Base-by-base conservation (phyloP, 2,329 filamentous ascomycete genomes). In the Scytalidium lignicola region DNA sequence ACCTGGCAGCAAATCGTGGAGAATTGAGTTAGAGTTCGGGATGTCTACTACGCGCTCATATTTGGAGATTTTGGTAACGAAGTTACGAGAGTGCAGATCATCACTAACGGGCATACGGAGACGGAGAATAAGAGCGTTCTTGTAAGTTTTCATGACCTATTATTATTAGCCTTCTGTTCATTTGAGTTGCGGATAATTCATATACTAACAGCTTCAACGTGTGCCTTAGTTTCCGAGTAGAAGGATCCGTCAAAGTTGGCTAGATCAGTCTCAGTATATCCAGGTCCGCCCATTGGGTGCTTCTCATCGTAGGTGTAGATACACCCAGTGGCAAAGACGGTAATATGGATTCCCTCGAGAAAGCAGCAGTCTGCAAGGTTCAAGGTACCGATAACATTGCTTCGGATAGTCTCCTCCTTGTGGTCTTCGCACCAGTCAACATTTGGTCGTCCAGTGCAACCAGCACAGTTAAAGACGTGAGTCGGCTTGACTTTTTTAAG, bases 391-490 rank as follows among this genome's bases (percentile, higher is more conserved):
- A 85, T 76, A 48, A 82, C 82, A 60, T 87, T 87, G 63, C 78
- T 83, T 51, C 82, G 75, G 62, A 86, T 77, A 6, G 83, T 86
- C 48, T 79, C 77, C 65, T 83, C 77, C 67, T 79, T 83, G 70
- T 86, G 77, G 61, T 83, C 79, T 68, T 87, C 83, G 59, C 83
- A 86, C 82, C 82, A 85, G 67, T 86, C 83, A 63, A 85, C 81
- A 55, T 86, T 86, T 54, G 82, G 82, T 20, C 80, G 74, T 44
- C 83, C 83, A 2, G 82, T 86, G 62, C 76, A 80, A 52, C 82
- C 83, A 43, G 83, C 83, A 52, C 76, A 79, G 65, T 85, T 85
- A 45, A 86, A 68, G 49, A 86, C 81, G 60, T 85, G 81, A 3
- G 81, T 85, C 19, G 83, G 83, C 65, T 78, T 77, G 64, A 82